Base-by-base conservation (phyloP, 306 rosid genomes). In the Pyrus pyrifolia region DNA sequence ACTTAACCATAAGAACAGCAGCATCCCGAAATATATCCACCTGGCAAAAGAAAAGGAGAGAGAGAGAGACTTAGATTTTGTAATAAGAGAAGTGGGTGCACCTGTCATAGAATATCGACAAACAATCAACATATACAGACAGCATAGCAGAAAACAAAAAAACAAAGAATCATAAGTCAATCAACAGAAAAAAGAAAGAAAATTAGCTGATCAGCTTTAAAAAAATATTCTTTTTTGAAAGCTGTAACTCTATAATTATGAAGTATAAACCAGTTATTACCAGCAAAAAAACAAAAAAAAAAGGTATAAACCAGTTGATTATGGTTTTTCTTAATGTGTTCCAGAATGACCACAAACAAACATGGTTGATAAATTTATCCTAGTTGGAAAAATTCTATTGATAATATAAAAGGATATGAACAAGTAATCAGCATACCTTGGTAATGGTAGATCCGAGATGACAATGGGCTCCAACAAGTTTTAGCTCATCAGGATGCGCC, bases 371-470 rank as follows among this genome's bases (percentile, higher is more conserved):
- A 52, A 17, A 30, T 25, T 27, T 49, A 49, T 49, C 53, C 53
- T 49, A 0, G 53, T 49, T 15, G 53, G 29, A 6, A 6, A 61
- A 8, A 27, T 27, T 13, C 6, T 11, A 61, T 11, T 58, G 66
- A 58, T 40, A n/a, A 21, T 12, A 73, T 30, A 61, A 55, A 45
- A 40, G 42, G 63, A 76, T 14, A 49, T 23, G n/a, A 70, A 67
- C 9, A 25, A 18, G 14, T 49, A 21, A 40, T 23, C 69, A 52
- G 80, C 78, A 33, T 76, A 92, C 98, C 98, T 92, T 92, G 74
- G 97, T 90, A 77, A 92, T 92, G 79, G 98, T 95, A 78, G 98
- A 95, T 55, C 97, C 97, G 67, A 92, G 98, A 89, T 92, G 98
- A 81, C 97, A 95, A 80, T 95, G 98, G 45, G 93, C 97, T 29